A percentile compares a stretch with the other conserved stretches of the same genome.
These are phyloP conservation scores for Phytophthora tubulina DNA, from an alignment of 352 stramenopile genomes.

Conservation along the genomic window DNA sequence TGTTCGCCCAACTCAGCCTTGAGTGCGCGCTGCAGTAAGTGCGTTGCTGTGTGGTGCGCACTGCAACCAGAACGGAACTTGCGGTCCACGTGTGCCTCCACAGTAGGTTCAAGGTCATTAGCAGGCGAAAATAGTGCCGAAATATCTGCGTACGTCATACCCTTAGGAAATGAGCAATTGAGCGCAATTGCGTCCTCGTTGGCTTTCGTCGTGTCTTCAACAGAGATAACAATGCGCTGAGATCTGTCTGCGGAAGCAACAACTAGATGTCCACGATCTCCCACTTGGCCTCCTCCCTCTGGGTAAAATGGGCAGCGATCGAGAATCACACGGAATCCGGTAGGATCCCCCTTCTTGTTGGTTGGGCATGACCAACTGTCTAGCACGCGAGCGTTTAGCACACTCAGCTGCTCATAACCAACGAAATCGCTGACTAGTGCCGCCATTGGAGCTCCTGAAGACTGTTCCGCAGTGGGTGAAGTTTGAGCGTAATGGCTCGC, in stretches of 20 bases:
- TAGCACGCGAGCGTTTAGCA: slow-evolving; percentile 49
- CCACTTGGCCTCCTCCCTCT: slow-evolving; percentile 82
- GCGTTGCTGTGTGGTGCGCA: slow-evolving; percentile 83
- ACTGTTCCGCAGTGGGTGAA: slow-evolving; percentile 12
- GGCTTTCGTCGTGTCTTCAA: slow-evolving; percentile 58
- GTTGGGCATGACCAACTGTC: slow-evolving; percentile 40
- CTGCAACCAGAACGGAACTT: slow-evolving; percentile 61
- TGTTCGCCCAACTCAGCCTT: slow-evolving; percentile 75
- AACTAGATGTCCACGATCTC: slow-evolving; percentile 59
- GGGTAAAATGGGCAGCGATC: slow-evolving; percentile 81
- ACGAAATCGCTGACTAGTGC: slow-evolving; percentile 52
- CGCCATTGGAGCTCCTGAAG: slow-evolving; percentile 2
- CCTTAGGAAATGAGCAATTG: slow-evolving; percentile 50
- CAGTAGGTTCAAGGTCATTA: slow-evolving; percentile 13
- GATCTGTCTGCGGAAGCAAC: slow-evolving; percentile 26
- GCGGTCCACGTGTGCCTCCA: slow-evolving; percentile 60
- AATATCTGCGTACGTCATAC: slow-evolving; percentile 41
- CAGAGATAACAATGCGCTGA: slow-evolving; percentile 27
- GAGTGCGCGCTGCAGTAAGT: slow-evolving; percentile 78
- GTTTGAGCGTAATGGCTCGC: slow-evolving; percentile 34
- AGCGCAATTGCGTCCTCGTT: slow-evolving; percentile 57
- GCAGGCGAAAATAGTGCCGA: slow-evolving; percentile 24
- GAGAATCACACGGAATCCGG: slow-evolving; percentile 53
- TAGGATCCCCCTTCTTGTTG: slow-evolving; percentile 13
- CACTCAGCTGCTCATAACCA: slow-evolving; percentile 63